phyloP scores from a whole-genome alignment of 148 eudicot species.

The Talinum fruticosum region DNA sequence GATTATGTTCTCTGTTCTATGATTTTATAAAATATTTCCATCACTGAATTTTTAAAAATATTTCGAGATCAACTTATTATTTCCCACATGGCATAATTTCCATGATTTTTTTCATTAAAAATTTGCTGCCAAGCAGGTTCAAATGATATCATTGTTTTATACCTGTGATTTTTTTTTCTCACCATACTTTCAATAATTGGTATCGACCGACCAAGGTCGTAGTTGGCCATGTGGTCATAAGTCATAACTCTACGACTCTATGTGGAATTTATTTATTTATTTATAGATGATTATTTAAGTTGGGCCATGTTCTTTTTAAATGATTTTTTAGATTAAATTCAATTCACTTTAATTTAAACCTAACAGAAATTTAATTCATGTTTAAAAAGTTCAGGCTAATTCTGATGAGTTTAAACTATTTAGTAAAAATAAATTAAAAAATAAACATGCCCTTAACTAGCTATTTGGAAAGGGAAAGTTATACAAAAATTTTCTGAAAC shows the following conservation, averaged over 20 bases:
- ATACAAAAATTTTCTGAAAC: no score
- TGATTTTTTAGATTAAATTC: no score
- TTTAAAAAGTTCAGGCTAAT: no score
- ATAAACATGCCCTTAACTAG: no score
- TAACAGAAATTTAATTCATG: no score
- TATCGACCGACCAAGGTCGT: neutral
- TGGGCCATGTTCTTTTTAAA: no score
- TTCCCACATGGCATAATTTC: neutral
- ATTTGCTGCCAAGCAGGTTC: neutral
- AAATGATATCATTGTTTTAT: no score
- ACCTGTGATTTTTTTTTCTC: neutral
- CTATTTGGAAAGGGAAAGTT: no score
- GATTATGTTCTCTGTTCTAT: neutral
- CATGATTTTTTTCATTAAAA: neutral
- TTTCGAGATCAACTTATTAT: neutral
- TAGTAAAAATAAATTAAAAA: no score
- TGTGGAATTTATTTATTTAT: neutral
- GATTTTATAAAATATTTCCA: neutral
- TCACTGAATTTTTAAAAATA: neutral
- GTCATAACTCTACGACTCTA: no score
- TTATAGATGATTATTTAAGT: neutral
- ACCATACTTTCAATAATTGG: neutral
- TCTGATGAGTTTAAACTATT: no score
- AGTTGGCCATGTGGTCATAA: constrained; percentile 7
- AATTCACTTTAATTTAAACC: no score